These are phyloP conservation scores for Aspergillus haitiensis DNA, from an alignment of 495 filamentous ascomycete species.

Conservation along the genomic window DNA sequence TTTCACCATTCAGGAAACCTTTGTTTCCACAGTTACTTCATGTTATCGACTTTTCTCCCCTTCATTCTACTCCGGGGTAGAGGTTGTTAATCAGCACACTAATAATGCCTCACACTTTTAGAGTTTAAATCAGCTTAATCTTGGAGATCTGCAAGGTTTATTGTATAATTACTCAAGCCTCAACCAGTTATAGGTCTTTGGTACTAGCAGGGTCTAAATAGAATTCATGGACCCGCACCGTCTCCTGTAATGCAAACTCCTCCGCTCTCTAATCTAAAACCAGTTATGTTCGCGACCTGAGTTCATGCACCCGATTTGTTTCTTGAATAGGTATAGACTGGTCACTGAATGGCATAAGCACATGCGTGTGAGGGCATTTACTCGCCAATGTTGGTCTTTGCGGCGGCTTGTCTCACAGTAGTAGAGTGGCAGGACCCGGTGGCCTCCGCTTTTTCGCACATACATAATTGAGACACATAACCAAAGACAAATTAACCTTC, in stretches of 20 bases:
- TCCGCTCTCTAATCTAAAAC: background rate
- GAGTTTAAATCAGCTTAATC: background rate
- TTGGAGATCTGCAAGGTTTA: constrained; percentile 4
- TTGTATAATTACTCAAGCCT: constrained; percentile 5
- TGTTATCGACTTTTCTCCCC: background rate
- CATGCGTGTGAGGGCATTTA: background rate
- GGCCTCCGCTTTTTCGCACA: background rate
- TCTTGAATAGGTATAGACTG: background rate
- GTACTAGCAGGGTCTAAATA: constrained; percentile 9
- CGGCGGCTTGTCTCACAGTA: background rate
- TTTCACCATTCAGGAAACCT: background rate
- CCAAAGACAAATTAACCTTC: constrained; percentile 7
- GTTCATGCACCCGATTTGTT: background rate
- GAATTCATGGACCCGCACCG: background rate
- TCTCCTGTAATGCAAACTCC: background rate
- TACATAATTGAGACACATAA: background rate
- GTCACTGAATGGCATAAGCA: background rate
- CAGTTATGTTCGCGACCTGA: background rate
- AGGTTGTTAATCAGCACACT: background rate
- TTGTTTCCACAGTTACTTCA: background rate
- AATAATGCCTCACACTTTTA: background rate
- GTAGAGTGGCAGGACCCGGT: too few species aligned
- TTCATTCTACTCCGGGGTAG: too few species aligned
- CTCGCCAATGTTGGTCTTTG: background rate
- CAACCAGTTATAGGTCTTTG: background rate